Percentiles rank a stretch among this genome's conserved stretches.
Evolutionary conservation across 345 rosid genomes (phyloP).

Genomic region (Rhizophora mangle): DNA sequence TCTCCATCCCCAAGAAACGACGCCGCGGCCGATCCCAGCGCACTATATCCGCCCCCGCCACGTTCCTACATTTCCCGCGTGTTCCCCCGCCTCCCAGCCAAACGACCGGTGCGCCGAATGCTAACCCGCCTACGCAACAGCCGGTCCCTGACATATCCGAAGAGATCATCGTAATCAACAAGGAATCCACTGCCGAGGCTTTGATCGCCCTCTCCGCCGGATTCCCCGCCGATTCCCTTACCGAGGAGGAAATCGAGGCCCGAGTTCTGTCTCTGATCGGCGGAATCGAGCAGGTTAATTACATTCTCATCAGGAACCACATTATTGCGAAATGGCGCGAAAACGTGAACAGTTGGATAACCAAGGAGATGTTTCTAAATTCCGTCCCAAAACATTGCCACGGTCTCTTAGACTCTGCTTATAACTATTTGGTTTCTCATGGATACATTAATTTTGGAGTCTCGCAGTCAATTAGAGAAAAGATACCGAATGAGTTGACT

Average conservation of each 20-base stretch:
- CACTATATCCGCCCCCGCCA: conserved; percentile 19
- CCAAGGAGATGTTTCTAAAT: conserved; percentile 63
- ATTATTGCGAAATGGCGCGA: conserved; percentile 86
- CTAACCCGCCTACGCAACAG: conserved; percentile 19
- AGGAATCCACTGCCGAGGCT: conserved; percentile 89
- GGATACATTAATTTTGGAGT: conserved; percentile 93
- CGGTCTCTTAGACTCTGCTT: conserved; percentile 69
- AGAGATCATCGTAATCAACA: conserved; percentile 89
- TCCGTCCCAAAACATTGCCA: conserved; percentile 70
- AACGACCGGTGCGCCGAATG: conserved; percentile 10
- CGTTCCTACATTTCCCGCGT: conserved; percentile 38
- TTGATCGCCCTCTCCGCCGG: conserved; percentile 84
- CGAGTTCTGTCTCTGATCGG: conserved; percentile 75
- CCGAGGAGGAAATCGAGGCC: conserved; percentile 85
- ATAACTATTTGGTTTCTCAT: conserved; percentile 62
- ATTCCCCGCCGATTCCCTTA: conserved; percentile 87
- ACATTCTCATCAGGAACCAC: conserved; percentile 85
- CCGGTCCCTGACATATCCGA: conserved; percentile 48
- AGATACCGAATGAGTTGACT: conserved; percentile 48
- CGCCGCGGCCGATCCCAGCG: conserved; percentile 87
- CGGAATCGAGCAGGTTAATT: conserved; percentile 94
- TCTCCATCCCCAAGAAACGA: conserved; percentile 74
- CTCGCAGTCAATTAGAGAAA: conserved; percentile 68
- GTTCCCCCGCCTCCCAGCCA: conserved; percentile 20
- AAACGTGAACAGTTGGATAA: conserved; percentile 64